Evolutionary conservation across 495 filamentous ascomycete genomes (phyloP).

Genomic region (Acidomyces sp.): DNA sequence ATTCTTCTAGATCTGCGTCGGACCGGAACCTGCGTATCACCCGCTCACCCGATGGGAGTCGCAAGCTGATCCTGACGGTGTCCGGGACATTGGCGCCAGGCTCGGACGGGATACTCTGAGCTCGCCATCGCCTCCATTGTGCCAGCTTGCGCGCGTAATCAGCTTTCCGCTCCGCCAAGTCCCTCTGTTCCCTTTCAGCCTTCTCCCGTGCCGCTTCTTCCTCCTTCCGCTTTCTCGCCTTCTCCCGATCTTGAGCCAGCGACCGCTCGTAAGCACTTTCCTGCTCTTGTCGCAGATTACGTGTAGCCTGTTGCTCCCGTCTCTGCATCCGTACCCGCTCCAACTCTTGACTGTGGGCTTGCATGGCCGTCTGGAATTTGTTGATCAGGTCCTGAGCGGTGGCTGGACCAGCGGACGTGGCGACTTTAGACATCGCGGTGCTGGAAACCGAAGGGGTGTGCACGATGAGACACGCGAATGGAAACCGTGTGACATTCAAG

Average conservation of each 20-base stretch:
- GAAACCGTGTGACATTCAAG: conserved; percentile 77
- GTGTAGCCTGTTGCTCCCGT: conserved; percentile 61
- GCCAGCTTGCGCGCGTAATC: conserved; percentile 42
- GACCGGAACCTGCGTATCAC: conserved; percentile 60
- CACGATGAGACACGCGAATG: conserved; percentile 70
- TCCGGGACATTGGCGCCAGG: conserved; percentile 52
- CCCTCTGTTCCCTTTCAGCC: conserved; percentile 48
- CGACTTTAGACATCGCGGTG: conserved; percentile 74
- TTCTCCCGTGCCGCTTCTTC: conserved; percentile 53
- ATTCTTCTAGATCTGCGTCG: conserved; percentile 60
- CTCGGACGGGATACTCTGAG: conserved; percentile 49
- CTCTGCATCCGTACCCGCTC: conserved; percentile 53
- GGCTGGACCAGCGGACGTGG: conserved; percentile 57
- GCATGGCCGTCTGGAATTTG: conserved; percentile 55
- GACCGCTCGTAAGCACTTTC: conserved; percentile 87
- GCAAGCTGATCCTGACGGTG: conserved; percentile 66
- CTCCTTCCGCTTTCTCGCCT: conserved; percentile 57
- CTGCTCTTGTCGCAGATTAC: conserved; percentile 68
- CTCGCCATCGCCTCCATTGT: conserved; percentile 76
- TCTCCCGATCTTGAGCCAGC: conserved; percentile 73
- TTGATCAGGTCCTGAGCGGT: conserved; percentile 52
- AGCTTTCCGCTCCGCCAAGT: conserved; percentile 51
- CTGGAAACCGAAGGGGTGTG: conserved; percentile 71
- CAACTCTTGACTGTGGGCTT: conserved; percentile 55
- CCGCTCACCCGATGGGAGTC: conserved; percentile 57